These are phyloP conservation scores for Mortierella hygrophila DNA, from an alignment of 192 early-diverging fungal species.

Conservation along the genomic window DNA sequence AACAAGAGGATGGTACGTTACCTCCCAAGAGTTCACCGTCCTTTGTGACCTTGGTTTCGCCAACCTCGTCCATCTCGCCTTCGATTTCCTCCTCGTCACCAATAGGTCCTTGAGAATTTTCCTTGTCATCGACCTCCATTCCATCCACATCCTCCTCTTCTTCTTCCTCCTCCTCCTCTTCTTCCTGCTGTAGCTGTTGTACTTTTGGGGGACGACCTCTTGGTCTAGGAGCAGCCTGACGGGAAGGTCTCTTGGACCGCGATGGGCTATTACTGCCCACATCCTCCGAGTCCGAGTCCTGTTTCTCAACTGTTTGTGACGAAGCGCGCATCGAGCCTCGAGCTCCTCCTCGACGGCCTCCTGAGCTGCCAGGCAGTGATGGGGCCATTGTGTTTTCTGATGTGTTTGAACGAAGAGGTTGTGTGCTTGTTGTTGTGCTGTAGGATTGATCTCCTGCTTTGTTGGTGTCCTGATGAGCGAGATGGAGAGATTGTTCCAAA, in stretches of 20 bases:
- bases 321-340: slow-evolving; percentile 14
- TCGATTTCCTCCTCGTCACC: slow-evolving; percentile 46
- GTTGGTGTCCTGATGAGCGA: not conserved
- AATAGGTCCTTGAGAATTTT: slow-evolving; percentile 32
- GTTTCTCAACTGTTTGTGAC: not conserved
- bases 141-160: not conserved
- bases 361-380: slow-evolving; percentile 28
- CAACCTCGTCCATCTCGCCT: slow-evolving; percentile 65
- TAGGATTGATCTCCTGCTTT: not conserved
- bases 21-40: slow-evolving; percentile 81
- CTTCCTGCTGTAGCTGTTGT: not conserved
- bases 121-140: slow-evolving; percentile 24
- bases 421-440: not conserved
- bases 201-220: not conserved
- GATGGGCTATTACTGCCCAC: slow-evolving; percentile 24
- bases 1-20: slow-evolving; percentile 17
- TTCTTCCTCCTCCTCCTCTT: not conserved
- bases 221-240: slow-evolving; percentile 14
- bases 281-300: slow-evolving; percentile 46
- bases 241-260: slow-evolving; percentile 8
- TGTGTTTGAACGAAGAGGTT: not conserved
- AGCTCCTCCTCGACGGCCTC: slow-evolving; percentile 13
- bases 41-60: slow-evolving; percentile 80
- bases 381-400: slow-evolving; percentile 19
- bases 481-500: not conserved